phyloP scores from a whole-genome alignment of 75 land plant genomes.

The Pseudotsuga menziesii region DNA sequence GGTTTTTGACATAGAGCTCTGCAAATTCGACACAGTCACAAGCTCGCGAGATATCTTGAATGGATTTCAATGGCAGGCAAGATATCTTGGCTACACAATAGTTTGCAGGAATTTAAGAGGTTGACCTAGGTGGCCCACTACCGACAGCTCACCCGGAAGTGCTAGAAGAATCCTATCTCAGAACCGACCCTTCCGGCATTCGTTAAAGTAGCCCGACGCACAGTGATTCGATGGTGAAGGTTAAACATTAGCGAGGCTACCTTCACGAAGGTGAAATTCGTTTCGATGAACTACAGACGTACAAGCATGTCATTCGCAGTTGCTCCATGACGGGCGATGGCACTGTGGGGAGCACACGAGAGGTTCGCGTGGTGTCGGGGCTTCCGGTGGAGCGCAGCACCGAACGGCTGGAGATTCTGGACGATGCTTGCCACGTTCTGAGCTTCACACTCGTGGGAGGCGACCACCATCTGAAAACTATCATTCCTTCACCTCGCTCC shows the following conservation, averaged over 20 bases:
- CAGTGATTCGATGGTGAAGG: background rate
- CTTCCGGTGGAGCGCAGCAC: slow-evolving; percentile 69
- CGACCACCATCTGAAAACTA: slow-evolving; percentile 76
- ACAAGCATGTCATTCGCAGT: slow-evolving; percentile 78
- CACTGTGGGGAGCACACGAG: slow-evolving; percentile 56
- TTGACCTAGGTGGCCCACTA: background rate
- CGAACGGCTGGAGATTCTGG: slow-evolving; percentile 71
- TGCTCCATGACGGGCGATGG: slow-evolving; percentile 30
- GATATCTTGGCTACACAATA: too few species aligned
- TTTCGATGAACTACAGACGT: slow-evolving; percentile 72
- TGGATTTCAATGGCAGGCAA: too few species aligned
- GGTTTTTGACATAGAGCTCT: too few species aligned
- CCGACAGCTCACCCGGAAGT: background rate
- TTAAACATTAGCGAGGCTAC: slow-evolving; percentile 79
- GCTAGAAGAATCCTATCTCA: background rate
- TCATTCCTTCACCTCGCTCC: slow-evolving; percentile 68
- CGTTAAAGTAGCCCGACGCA: background rate
- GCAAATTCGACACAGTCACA: too few species aligned
- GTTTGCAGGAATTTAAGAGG: too few species aligned
- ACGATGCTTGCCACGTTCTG: slow-evolving; percentile 52
- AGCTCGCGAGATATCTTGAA: too few species aligned
- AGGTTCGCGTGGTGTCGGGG: slow-evolving; percentile 73
- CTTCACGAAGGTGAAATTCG: slow-evolving; percentile 82
- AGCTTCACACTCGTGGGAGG: slow-evolving; percentile 83
- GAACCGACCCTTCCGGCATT: background rate